Base-by-base conservation (phyloP, 1,284 basidiomycete genomes). In the Trichosporon faecale region DNA sequence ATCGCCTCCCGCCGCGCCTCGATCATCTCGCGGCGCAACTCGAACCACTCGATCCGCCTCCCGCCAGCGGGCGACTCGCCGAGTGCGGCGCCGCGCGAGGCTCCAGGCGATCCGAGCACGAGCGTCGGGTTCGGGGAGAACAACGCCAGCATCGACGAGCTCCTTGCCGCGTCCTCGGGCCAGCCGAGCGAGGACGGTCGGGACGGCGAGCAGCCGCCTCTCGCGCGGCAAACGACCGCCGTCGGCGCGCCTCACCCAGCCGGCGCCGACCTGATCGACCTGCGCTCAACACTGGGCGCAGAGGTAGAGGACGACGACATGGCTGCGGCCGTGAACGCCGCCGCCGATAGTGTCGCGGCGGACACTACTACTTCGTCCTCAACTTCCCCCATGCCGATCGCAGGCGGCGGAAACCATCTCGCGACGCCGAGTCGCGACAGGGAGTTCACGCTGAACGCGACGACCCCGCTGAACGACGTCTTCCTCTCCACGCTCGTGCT, bases 391-490 rank as follows among this genome's bases (percentile, higher is more conserved):
- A 31, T 72, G 65, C 16, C 70, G 12, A 70, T 71, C 23, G 64
- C 12, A 1, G 35, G 25, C 18, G 11, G 35, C 35, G 12, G 35
- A 33, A 57, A 18, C 49, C n/a, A 52, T 9, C 7, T 23, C 7
- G 18, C 29, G 29, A 61, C 57, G 7, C 57, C 57, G 4, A 61
- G 57, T n/a, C 57, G 57, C 7, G 57, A 61, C 57, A 29, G 57
- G 14, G 57, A 61, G 31, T 61, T 61, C 57, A 61, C 57, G 27
- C 27, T 61, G 57, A 35, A 68, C 8, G 68, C 68, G 3, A 69
- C 72, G 12, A 87, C 86, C 7, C 86, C 86, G 0, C 83, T 84
- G 74, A 87, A 87, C 77, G 80, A 84, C 46, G 84, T 83, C 1
- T 86, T 87, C 77, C 76, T 87, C 5, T 82, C 82, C 49, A 86